These are phyloP conservation scores for Heliamphora exappendiculata DNA, from an alignment of 148 eudicot genomes.

Conservation along the genomic window DNA sequence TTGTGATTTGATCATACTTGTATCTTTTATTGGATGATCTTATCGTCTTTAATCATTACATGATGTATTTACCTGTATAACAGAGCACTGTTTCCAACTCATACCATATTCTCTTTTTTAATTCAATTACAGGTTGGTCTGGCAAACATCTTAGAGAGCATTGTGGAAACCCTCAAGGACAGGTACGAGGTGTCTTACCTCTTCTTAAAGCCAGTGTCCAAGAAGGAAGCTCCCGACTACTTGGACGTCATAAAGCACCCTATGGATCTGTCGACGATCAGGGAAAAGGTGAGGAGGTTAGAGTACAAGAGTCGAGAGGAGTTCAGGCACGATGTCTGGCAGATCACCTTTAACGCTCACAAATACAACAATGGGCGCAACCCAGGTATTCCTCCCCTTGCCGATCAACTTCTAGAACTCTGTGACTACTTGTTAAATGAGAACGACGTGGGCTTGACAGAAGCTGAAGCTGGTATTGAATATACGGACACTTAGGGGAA, in stretches of 20 bases:
- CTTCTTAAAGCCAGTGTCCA: slow-evolving; percentile 77
- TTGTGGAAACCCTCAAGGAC: slow-evolving; percentile 66
- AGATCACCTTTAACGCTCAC: slow-evolving; percentile 72
- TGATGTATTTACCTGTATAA: not conserved
- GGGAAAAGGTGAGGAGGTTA: slow-evolving; percentile 65
- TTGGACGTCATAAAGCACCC: slow-evolving; percentile 46
- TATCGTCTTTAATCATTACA: not conserved
- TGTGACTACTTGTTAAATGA: slow-evolving; percentile 64
- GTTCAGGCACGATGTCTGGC: slow-evolving; percentile 88
- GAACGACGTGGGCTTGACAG: slow-evolving; percentile 36
- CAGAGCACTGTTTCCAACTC: not conserved
- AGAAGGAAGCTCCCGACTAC: slow-evolving; percentile 95
- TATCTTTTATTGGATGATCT: not conserved
- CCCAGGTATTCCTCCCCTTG: slow-evolving; percentile 94
- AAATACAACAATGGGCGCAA: slow-evolving; percentile 67
- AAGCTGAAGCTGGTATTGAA: slow-evolving; percentile 69
- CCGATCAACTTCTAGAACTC: slow-evolving; percentile 73
- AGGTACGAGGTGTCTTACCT: slow-evolving; percentile 55
- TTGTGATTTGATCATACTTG: no score
- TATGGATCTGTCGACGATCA: slow-evolving; percentile 87
- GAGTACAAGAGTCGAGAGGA: slow-evolving; percentile 63
- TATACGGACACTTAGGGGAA: slow-evolving; percentile 10
- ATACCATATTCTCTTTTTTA: not conserved
- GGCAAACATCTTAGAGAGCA: slow-evolving; percentile 68
- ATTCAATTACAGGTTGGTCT: slow-evolving; percentile 59